Evolutionary conservation across 164 flowering plant species (phyloP), one percentile per base, ranked within the genome.

Genomic region (Chimonanthus salicifolius): DNA sequence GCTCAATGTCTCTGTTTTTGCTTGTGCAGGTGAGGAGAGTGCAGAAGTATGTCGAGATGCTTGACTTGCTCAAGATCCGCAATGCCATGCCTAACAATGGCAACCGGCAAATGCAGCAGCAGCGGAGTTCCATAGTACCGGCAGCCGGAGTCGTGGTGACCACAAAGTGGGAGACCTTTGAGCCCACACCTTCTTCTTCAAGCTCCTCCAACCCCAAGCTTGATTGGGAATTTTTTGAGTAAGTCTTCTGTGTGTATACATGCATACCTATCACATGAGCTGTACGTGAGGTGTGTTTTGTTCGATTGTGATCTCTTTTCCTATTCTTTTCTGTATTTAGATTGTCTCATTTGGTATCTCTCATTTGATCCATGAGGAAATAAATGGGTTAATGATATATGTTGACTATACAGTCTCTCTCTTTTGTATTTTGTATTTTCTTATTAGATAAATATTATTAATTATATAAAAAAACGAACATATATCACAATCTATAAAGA

Each of bases 101-200:
- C 16, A 80, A 79, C 48, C 80, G 75, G 60, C 80, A 63, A 50
- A 60, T 74, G n/a, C 76, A 79, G 46, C 77, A 69, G 49, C 21
- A 49, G 20, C 47, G 64, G 65, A 15, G 74, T 76, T 58, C 74
- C 78, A n/a, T 81, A 3, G 62, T 74, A 67, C 72, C 18, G 3
- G 16, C 48, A 11, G n/a, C 11, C 11, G 10, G 5, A 54, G 4
- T 13, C 85, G 90, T 88, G 7, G 86, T 88, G 15, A 89, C 94
- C n/a, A 91, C 98, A 45, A 78, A 89, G 75, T 93, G 98, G 98
- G 98, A 94, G 80, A 91, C 79, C 4, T 82, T 82, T 45, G 84
- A 82, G 50, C 47, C 69, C 8, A 54, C 74, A 2, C 78, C 80
- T 4, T 67, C 74, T 2, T 70, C 77, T 8, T 64, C 82, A 8